Evolutionary conservation across 108 stramenopile species (phyloP).

Genomic region (Epipyxis sp.): DNA sequence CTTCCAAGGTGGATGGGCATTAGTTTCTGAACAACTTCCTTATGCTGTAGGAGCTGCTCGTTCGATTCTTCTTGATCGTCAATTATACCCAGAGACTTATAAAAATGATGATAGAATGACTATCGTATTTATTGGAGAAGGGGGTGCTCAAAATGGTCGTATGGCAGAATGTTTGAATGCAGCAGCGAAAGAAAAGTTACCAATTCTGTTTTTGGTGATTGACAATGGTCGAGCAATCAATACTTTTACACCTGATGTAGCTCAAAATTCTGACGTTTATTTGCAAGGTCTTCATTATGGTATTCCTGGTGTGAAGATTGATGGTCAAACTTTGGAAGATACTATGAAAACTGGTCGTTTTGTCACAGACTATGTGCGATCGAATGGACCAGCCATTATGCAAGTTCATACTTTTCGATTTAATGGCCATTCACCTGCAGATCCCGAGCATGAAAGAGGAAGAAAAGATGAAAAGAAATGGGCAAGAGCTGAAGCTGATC

Average conservation of each 20-base stretch:
- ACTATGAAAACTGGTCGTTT: slow-evolving; percentile 91
- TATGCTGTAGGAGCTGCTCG: slow-evolving; percentile 95
- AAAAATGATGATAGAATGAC: slow-evolving; percentile 84
- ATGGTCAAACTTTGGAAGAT: slow-evolving; percentile 82
- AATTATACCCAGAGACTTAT: slow-evolving; percentile 71
- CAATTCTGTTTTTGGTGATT: slow-evolving; percentile 83
- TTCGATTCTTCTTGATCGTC: slow-evolving; percentile 82
- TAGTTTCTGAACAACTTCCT: slow-evolving; percentile 91
- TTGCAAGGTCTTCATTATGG: slow-evolving; percentile 90
- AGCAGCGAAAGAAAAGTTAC: slow-evolving; percentile 92
- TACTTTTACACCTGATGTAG: slow-evolving; percentile 94
- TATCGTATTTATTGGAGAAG: slow-evolving; percentile 92
- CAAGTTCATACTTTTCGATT: slow-evolving; percentile 97
- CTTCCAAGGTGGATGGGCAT: slow-evolving; percentile 92
- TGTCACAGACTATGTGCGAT: slow-evolving; percentile 88
- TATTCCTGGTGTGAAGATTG: slow-evolving; percentile 83
- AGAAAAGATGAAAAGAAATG: slow-evolving; percentile 97
- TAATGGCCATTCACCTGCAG: slow-evolving; percentile 95
- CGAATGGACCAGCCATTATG: slow-evolving; percentile 87
- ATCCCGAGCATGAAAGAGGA: slow-evolving; percentile 96
- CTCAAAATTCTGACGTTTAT: slow-evolving; percentile 82
- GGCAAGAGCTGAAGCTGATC: slow-evolving; percentile 88
- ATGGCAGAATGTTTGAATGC: slow-evolving; percentile 91
- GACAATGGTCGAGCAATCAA: slow-evolving; percentile 98
- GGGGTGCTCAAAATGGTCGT: slow-evolving; percentile 91